Percentiles rank a stretch among this genome's conserved stretches.
Evolutionary conservation across 495 filamentous ascomycete species (phyloP).

Genomic region (Tuber indicum): DNA sequence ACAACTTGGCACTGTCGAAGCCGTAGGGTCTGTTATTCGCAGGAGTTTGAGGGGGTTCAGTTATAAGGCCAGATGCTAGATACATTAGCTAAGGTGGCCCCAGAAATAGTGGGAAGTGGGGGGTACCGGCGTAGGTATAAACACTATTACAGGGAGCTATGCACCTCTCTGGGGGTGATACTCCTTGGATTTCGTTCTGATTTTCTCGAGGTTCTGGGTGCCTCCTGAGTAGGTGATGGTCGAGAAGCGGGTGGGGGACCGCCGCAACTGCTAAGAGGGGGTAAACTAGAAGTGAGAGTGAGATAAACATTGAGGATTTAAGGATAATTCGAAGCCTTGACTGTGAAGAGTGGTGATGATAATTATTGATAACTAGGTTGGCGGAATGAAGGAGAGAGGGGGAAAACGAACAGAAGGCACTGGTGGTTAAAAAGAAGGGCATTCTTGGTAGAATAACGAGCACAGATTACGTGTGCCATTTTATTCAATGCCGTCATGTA

Average conservation of each 20-base stretch:
- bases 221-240: not conserved
- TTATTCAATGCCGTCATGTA: not conserved
- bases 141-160: not conserved
- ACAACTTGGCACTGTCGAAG: constrained; percentile 16
- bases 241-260: not conserved
- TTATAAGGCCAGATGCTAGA: not conserved
- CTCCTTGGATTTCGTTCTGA: not conserved
- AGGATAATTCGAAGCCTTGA: not conserved
- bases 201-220: not conserved
- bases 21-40: constrained; percentile 4
- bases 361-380: not conserved
- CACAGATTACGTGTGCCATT: not conserved
- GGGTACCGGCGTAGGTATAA: not conserved
- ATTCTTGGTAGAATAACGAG: not conserved
- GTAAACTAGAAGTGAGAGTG: not conserved
- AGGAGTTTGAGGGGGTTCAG: not conserved
- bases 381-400: not conserved
- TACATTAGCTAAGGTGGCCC: not conserved
- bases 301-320: constrained; percentile 1
- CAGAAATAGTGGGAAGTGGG: not conserved
- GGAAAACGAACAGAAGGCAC: not conserved
- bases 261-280: not conserved
- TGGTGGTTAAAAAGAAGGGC: not conserved
- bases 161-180: not conserved
- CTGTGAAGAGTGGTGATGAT: not conserved